Conservation (phyloP, 495 filamentous ascomycete species). For the Penicillium turbatum region DNA sequence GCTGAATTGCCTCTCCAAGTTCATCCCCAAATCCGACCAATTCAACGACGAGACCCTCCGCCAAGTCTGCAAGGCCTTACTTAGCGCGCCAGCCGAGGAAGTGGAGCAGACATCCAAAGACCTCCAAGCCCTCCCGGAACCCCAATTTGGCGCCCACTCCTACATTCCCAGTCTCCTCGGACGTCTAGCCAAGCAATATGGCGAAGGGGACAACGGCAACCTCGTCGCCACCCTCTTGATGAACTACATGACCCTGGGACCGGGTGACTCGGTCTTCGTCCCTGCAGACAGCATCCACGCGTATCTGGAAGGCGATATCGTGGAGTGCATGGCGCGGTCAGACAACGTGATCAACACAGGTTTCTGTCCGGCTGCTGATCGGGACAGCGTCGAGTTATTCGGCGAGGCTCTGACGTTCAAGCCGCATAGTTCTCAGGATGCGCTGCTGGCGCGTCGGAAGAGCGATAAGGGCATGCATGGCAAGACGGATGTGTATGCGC, state of each 20-base stretch:
- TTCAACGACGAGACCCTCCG: conserved; percentile 63
- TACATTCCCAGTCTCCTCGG: conserved; percentile 62
- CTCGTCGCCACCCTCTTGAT: conserved; percentile 63
- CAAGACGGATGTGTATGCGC: conserved; percentile 58
- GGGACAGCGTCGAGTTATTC: conserved; percentile 62
- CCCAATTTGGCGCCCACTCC: conserved; percentile 47
- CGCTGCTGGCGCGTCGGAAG: conserved; percentile 44
- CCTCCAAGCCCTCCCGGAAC: conserved; percentile 44
- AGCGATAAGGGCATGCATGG: conserved; percentile 52
- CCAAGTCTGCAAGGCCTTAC: conserved; percentile 51
- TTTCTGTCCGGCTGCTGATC: conserved; percentile 63
- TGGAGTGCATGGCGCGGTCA: conserved; percentile 81
- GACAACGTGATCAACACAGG: conserved; percentile 76
- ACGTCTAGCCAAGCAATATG: conserved; percentile 62
- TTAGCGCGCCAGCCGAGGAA: conserved; percentile 48
- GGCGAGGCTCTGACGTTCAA: conserved; percentile 55
- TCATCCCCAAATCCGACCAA: conserved; percentile 43
- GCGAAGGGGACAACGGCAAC: conserved; percentile 49
- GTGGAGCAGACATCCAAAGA: conserved; percentile 48
- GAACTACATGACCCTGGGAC: conserved; percentile 65
- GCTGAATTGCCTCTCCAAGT: conserved; percentile 49
- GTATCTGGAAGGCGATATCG: conserved; percentile 72
- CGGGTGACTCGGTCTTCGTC: conserved; percentile 68
- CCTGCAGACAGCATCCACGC: conserved; percentile 78
- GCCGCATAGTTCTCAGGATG: conserved; percentile 52